Evolutionary conservation across 2,329 filamentous ascomycete species (phyloP), one percentile per base, ranked within the genome.

Genomic region (Raffaelea deltoideospora): DNA sequence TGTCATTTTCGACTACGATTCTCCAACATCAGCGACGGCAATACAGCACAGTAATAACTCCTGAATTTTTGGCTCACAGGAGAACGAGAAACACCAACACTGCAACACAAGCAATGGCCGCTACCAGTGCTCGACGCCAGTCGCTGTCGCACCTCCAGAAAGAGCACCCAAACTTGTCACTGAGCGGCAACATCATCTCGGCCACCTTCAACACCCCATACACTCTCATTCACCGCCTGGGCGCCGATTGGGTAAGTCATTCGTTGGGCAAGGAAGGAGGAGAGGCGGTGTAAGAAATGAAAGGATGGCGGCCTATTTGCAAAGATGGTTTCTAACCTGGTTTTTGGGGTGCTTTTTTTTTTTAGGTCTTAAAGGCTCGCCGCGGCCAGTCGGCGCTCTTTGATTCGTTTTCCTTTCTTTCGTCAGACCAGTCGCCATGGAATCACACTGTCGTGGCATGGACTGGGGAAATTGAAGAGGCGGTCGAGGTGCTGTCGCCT

Each of bases 361-460:
- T 3, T 19, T 44, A 88, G 83, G 74, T 82, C 52, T 62, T 95
- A 38, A 75, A 73, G 48, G 65, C 76, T 42, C 81, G 87, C 20
- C 79, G 80, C 42, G 88, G 88, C 38, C 88, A 87, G 40, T 95
- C 88, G 11, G 86, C 88, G 14, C 69, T 96, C 24, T 92, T 92
- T 58, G 86, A 95, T 55, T 87, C 86, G 10, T 86, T 96, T 51
- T 73, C 79, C 38, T 79, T 92, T 57, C 74, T 96, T 31, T 83
- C 86, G 4, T 92, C 86, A n/a, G 67, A 79, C 38, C 69, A 80
- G 31, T 78, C 79, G 3, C 76, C 79, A 17, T 96, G 87, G 87
- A 84, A 86, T 49, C 88, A 95, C 60, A 90, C 79, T 1, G 71
- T 95, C 6, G 82, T 96, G 37, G 87, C 85, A 32, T 96, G 88